These are phyloP conservation scores for Draba incana DNA, from an alignment of 345 rosid genomes.

Conservation along the genomic window DNA sequence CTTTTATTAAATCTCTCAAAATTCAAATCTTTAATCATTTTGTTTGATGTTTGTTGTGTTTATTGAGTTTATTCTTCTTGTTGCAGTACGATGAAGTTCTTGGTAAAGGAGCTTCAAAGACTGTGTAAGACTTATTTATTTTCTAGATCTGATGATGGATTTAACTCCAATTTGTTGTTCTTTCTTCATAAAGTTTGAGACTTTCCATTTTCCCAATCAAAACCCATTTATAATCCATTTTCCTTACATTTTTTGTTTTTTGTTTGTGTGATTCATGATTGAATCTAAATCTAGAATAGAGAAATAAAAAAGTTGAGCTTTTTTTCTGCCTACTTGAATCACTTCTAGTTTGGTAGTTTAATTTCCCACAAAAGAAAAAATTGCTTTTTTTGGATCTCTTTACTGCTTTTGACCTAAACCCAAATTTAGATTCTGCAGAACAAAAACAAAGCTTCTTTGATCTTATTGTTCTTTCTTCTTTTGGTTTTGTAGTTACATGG, in stretches of 20 bases:
- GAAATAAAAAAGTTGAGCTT: neutral
- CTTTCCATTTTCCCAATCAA: slow-evolving; percentile 20
- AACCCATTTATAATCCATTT: slow-evolving; percentile 28
- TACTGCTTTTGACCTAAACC: slow-evolving; percentile 25
- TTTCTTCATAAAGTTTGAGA: slow-evolving; percentile 28
- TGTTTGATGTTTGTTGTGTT: neutral
- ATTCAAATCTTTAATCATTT: slow-evolving; percentile 24
- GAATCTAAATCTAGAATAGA: slow-evolving; percentile 1
- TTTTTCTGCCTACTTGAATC: slow-evolving; percentile 27
- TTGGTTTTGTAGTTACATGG: slow-evolving; percentile 67
- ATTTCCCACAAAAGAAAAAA: slow-evolving; percentile 8
- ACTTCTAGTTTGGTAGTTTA: slow-evolving; percentile 20
- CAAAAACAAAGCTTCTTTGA: neutral
- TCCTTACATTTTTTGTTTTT: neutral
- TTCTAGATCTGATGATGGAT: slow-evolving; percentile 36
- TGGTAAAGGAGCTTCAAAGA: slow-evolving; percentile 99
- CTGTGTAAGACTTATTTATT: slow-evolving; percentile 55
- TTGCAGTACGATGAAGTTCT: slow-evolving; percentile 93
- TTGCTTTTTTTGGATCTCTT: slow-evolving; percentile 32
- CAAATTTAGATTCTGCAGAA: slow-evolving; percentile 7
- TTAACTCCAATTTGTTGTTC: neutral
- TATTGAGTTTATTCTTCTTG: slow-evolving; percentile 19
- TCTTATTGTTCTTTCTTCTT: slow-evolving; percentile 2
- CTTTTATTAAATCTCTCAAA: slow-evolving; percentile 11
- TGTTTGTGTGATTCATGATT: neutral